phyloP scores from a whole-genome alignment of 345 rosid genomes.

The Acer yangbiense region DNA sequence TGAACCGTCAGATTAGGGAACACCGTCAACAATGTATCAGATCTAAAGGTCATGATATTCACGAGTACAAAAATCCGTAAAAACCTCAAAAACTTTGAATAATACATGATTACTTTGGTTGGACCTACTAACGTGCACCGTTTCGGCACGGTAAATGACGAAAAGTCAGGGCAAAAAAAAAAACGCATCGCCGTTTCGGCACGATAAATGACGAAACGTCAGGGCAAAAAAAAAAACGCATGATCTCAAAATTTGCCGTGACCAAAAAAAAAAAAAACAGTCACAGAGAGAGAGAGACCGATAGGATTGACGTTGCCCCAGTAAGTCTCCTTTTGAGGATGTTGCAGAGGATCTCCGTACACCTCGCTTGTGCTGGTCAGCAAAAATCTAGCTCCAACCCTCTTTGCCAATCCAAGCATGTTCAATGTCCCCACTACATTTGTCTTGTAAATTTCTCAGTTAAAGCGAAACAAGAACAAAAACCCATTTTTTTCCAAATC shows the following conservation, averaged over 20 bases:
- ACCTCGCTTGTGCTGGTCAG: slow-evolving; percentile 98
- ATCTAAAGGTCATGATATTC: slow-evolving; percentile 10
- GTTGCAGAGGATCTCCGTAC: slow-evolving; percentile 98
- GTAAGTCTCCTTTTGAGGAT: slow-evolving; percentile 98
- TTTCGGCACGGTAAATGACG: not conserved
- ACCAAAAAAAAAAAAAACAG: not conserved
- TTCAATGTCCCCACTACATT: slow-evolving; percentile 96
- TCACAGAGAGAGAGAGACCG: slow-evolving; percentile 45
- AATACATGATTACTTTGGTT: too few species aligned
- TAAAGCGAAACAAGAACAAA: slow-evolving; percentile 5
- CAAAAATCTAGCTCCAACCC: slow-evolving; percentile 89
- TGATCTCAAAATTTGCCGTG: not conserved
- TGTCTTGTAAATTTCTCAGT: slow-evolving; percentile 57
- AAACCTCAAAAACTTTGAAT: not conserved
- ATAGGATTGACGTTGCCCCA: slow-evolving; percentile 99
- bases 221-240: too few species aligned
- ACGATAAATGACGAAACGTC: not conserved
- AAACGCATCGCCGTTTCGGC: not conserved
- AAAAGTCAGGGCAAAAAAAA: not conserved
- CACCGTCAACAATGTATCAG: slow-evolving; percentile 21
- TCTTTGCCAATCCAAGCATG: slow-evolving; percentile 93
- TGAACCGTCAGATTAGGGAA: not conserved
- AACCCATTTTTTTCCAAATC: not conserved
- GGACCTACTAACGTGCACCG: not conserved
- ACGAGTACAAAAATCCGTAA: not conserved